These are phyloP conservation scores for Tremella fuciformis DNA, from an alignment of 768 basidiomycete genomes.

Conservation along the genomic window DNA sequence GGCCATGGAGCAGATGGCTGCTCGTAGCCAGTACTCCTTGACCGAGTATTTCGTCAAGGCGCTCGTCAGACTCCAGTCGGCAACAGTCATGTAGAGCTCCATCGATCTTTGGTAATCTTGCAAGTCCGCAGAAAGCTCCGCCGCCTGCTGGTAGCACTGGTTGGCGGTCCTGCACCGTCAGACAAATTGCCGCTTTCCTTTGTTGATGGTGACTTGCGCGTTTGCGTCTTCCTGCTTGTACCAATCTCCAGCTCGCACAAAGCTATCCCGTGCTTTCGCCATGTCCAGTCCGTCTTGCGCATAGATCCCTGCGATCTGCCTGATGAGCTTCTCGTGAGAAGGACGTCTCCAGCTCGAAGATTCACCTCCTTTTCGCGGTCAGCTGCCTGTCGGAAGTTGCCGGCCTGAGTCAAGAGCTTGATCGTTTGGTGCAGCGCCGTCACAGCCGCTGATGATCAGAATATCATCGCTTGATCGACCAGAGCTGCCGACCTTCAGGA, in stretches of 20 bases:
- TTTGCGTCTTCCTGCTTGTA: conserved; percentile 95
- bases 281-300: conserved; percentile 65
- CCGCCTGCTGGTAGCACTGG: conserved; percentile 91
- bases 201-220: conserved; percentile 63
- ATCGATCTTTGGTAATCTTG: conserved; percentile 83
- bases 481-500: conserved; percentile 66
- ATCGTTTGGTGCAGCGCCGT: conserved; percentile 82
- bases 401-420: conserved; percentile 71
- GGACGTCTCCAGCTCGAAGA: background rate
- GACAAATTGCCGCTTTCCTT: background rate
- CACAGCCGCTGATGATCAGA: conserved; percentile 68
- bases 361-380: conserved; percentile 72
- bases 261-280: conserved; percentile 83
- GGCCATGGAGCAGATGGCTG: conserved; percentile 82
- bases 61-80: conserved; percentile 72
- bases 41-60: conserved; percentile 95
- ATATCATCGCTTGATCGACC: background rate
- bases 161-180: conserved; percentile 74
- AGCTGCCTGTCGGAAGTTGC: conserved; percentile 94
- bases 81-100: conserved; percentile 83
- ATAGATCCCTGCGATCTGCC: conserved; percentile 86
- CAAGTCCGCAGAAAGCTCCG: conserved; percentile 86
- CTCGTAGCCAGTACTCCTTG: conserved; percentile 92
- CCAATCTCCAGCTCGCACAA: conserved; percentile 89
- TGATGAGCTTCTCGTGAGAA: background rate